Conservation (phyloP, 805 yeast species). For the Candida endomychidarum region DNA sequence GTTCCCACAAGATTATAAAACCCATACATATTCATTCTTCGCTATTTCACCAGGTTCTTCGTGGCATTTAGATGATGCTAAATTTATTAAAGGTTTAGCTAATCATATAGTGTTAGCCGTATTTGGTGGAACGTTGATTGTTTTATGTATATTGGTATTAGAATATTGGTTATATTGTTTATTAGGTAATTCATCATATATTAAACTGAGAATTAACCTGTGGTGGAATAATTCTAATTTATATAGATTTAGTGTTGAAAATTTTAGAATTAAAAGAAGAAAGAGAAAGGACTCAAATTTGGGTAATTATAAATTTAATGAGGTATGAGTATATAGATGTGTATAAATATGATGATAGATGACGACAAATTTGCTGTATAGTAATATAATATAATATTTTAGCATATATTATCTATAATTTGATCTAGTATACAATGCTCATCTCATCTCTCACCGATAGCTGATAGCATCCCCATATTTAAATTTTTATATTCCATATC, state of each 20-base stretch:
- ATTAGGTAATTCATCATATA: slow-evolving; percentile 19
- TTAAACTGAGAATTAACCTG: slow-evolving; percentile 5
- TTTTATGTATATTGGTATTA: slow-evolving; percentile 32
- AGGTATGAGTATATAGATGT: background rate
- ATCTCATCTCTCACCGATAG: slow-evolving; percentile 7
- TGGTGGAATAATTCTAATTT: slow-evolving; percentile 19
- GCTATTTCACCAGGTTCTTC: slow-evolving; percentile 79
- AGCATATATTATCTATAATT: no score
- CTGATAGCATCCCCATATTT: slow-evolving; percentile 27
- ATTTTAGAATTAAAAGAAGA: slow-evolving; percentile 35
- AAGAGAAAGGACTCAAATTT: slow-evolving; percentile 57
- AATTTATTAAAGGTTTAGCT: slow-evolving; percentile 69
- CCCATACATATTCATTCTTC: slow-evolving; percentile 62
- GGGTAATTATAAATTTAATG: slow-evolving; percentile 25
- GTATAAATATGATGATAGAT: slow-evolving; percentile 1
- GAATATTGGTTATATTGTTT: slow-evolving; percentile 43
- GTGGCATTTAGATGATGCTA: slow-evolving; percentile 91
- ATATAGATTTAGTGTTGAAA: slow-evolving; percentile 4
- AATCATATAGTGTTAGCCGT: slow-evolving; percentile 74
- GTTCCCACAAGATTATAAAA: slow-evolving; percentile 71
- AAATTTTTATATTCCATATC: slow-evolving; percentile 40
- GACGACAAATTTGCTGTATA: slow-evolving; percentile 4
- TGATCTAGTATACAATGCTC: no score
- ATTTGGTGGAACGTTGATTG: slow-evolving; percentile 64
- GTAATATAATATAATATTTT: background rate